Evolutionary conservation across 805 yeast species (phyloP), one percentile per base, ranked within the genome.

Genomic region (Candida caryicola): DNA sequence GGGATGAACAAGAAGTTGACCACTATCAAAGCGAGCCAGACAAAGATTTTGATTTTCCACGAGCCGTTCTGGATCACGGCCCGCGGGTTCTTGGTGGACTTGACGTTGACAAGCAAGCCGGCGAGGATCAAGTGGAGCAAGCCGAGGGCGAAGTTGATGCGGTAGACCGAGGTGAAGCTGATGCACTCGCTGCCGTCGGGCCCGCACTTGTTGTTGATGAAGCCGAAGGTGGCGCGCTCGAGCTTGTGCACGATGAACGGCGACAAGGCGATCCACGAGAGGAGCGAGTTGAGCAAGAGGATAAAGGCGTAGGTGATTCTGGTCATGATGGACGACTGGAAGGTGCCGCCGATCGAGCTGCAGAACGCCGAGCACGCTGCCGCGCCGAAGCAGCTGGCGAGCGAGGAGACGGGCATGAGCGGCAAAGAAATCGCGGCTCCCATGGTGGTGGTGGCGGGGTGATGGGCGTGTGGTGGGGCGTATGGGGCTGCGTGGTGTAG

Each of bases 141-240:
- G 2, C 95, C 98, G 14, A 93, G 66, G 2, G 97, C 90, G 55
- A 89, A 85, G 62, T 88, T 88, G 51, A 93, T 70, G 39, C 98
- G 69, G 58, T 93, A 95, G n/a, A 93, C 97, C 4, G 95, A 90
- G 12, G 88, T 86, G 61, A 91, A 93, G 33, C 97, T 95, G 33
- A 70, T 70, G 60, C 96, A 89, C 50, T 85, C 83, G 16, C 79
- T 77, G 10, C 93, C 95, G 31, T 81, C 71, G 4, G 70, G 69
- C 3, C 73, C 79, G 63, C 99, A 91, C 29, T 77, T 80, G 45
- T 73, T 73, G 50, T 81, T 82, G 53, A 85, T 77, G 41, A 75
- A 70, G 10, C 87, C 88, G 62, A 81, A 74, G 0, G 87, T 73
- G 5, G 88, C 69, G 41, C 74, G 75, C 43, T 84, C 93, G 6